A percentile compares a stretch with the other conserved stretches of the same genome.
Conservation (phyloP, 139 green algal species). For the Chlamydomonas eustigma region DNA sequence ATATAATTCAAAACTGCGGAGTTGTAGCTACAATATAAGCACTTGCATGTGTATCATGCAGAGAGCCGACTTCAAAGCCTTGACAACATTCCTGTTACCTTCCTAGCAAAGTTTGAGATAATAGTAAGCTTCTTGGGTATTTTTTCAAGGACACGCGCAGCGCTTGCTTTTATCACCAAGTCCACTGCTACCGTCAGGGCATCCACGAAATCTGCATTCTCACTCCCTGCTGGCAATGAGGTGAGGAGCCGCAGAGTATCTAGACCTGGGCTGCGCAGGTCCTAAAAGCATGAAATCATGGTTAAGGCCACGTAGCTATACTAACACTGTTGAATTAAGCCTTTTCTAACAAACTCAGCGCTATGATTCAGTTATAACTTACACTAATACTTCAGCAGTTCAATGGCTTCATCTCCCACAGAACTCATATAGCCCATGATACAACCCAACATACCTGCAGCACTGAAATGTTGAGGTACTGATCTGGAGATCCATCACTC, state of each 20-base stretch:
- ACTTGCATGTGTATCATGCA: no score
- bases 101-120: conserved; percentile 4
- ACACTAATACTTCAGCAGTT: no score
- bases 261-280: neutral
- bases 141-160: neutral
- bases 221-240: neutral
- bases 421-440: no score
- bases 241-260: neutral
- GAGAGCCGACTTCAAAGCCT: no score
- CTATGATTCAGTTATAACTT: no score
- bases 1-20: no score
- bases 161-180: neutral
- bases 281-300: neutral
- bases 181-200: neutral
- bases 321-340: no score
- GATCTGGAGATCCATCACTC: neutral
- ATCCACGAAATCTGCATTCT: neutral
- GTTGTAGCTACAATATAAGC: no score
- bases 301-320: no score
- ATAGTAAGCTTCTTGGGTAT: neutral
- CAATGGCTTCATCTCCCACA: no score
- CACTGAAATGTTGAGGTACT: neutral
- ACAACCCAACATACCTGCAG: neutral
- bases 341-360: no score
- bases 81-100: no score